Base-by-base conservation (phyloP, 2,329 filamentous ascomycete genomes). In the Phyllosticta citriasiana region DNA sequence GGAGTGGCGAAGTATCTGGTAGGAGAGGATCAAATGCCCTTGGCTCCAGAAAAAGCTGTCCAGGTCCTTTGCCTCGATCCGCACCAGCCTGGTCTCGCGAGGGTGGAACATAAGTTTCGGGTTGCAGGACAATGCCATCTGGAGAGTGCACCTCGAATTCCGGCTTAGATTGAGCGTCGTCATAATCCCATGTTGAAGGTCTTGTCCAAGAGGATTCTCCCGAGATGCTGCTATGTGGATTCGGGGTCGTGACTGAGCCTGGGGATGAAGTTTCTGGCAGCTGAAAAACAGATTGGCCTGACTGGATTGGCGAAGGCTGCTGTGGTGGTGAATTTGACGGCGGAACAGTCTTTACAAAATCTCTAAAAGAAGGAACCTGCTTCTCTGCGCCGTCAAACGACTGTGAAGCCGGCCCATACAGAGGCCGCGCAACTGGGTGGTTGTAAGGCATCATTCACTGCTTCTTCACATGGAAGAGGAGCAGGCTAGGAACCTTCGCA, bases 341-440 rank as follows among this genome's bases (percentile, higher is more conserved):
- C 26, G 59, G 59, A 2, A n/a, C 9, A n/a, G 47, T 47, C 24
- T 12, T 61, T 55, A 61, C 53, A 22, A 61, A 61, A 19, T 57
- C 59, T n/a, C 50, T 26, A 33, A 61, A 61, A 22, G 59, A 61
- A 22, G 55, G 55, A 8, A 57, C 22, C 12, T 12, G 52, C 50
- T 61, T 55, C 12, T 61, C 59, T 50, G 57, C 53, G 30, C 59
- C 54, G 25, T 54, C 59, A 16, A 57, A 27, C 4, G 25, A 25
- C 12, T 56, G 35, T 35, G 6, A 8, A 22, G n/a, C 9, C 19
- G 40, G n/a, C 47, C 3, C 53, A 24, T n/a, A 57, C 52, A 24
- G 16, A 16, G 40, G 14, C 40, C 40, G 12, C 40, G 40, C 40
- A 47, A 47, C 40, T 47, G 40, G 40, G 16, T 47, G 40, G 14